Base-by-base conservation (phyloP, 1,139 yeast genomes). In the Lizanozyma gosingica region DNA sequence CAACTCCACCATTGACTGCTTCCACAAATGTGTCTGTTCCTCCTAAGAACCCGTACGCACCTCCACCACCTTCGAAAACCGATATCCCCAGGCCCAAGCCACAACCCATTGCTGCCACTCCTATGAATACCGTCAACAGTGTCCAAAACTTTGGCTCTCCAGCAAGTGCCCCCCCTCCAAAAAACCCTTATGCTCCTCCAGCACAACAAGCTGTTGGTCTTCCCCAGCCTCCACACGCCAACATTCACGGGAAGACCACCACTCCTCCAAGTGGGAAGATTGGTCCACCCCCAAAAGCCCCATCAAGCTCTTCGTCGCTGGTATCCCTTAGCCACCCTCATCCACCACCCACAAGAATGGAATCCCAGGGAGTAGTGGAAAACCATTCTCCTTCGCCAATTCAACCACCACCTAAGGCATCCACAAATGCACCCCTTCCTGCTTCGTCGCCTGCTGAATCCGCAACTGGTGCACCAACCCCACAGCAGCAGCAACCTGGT, bases 121-220 rank as follows among this genome's bases (percentile, higher is more conserved):
- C 48, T n/a, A 43, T 45, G 15, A 42, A 45, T 15, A 37, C 38
- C 29, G 29, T 22, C 35, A 43, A 40, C 36, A 44, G 39, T 32
- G 43, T 33, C 37, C 45, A 40, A 32, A 39, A 37, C 33, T 42
- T 47, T 18, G 41, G 43, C 15, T 34, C 43, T 14, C 41, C 54
- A 29, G 44, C 57, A 15, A 50, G 57, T 35, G 47, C 49, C 22
- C 56, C 55, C 33, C 60, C 68, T 34, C 69, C 66, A 38, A 65
- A 65, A 47, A 64, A 63, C 47, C 69, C 71, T 36, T 62, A 65
- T 43, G 74, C 73, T 2, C 71, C 75, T 37, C 60, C 67, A 33
- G 58, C 67, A 37, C 46, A 55, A 9, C 46, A 42, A 15, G 39
- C 49, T 18, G 43, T 47, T 27, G 33, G 35, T 18, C 38, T 38